A percentile compares a stretch with the other conserved stretches of the same genome.
These are phyloP conservation scores for Neolentinus lepideus DNA, from an alignment of 1,284 basidiomycete genomes.

Conservation along the genomic window DNA sequence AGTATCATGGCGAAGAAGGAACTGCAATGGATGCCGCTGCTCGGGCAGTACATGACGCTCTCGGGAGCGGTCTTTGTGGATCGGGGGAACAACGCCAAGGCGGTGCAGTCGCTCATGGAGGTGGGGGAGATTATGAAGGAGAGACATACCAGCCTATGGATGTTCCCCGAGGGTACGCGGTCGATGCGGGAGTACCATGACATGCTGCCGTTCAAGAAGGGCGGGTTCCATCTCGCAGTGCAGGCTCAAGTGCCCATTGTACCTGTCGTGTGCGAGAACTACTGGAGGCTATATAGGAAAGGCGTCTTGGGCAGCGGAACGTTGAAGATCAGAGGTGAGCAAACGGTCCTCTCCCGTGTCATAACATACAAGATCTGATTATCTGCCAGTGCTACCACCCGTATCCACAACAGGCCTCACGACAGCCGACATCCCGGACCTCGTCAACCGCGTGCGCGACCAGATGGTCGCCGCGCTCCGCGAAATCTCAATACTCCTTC, in stretches of 20 bases:
- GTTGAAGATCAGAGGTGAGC: constrained; percentile 78
- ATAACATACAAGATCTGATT: not conserved
- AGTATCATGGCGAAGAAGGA: constrained; percentile 95
- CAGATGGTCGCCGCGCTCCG: constrained; percentile 66
- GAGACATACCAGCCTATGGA: constrained; percentile 73
- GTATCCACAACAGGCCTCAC: constrained; percentile 67
- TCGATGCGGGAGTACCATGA: constrained; percentile 58
- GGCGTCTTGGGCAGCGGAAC: constrained; percentile 75
- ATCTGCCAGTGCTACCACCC: constrained; percentile 64
- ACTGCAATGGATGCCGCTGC: constrained; percentile 75
- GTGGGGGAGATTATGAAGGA: constrained; percentile 82
- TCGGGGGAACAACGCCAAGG: constrained; percentile 74
- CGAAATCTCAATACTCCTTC: constrained; percentile 53
- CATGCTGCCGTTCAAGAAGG: constrained; percentile 93
- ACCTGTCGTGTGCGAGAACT: constrained; percentile 93
- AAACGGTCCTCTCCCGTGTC: not conserved
- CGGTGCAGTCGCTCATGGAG: constrained; percentile 69
- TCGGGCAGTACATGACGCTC: constrained; percentile 90
- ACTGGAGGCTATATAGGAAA: constrained; percentile 78
- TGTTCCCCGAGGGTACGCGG: constrained; percentile 92
- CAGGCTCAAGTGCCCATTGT: constrained; percentile 86
- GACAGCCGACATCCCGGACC: constrained; percentile 53
- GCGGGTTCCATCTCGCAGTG: constrained; percentile 94
- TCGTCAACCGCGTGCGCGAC: constrained; percentile 57
- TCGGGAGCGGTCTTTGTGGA: constrained; percentile 95